Evolutionary conservation across 768 basidiomycete genomes (phyloP).

Genomic region (Naematelia aurantialba): DNA sequence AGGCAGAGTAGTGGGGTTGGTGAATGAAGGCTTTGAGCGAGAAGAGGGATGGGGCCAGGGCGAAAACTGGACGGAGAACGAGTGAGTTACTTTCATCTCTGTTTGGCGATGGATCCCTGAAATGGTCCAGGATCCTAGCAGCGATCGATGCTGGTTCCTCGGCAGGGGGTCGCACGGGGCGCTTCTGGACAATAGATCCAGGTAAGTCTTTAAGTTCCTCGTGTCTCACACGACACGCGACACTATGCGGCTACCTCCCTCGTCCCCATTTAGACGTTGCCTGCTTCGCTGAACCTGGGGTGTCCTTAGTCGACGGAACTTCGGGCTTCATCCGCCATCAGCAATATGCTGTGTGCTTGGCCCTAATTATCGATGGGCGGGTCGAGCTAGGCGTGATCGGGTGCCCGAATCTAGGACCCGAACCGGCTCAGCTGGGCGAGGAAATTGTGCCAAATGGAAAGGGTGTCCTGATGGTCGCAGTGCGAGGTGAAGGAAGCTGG

Average conservation of each 20-base stretch:
- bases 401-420: constrained; percentile 73
- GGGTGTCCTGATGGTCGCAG: constrained; percentile 81
- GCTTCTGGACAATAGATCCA: constrained; percentile 50
- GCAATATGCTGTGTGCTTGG: constrained; percentile 88
- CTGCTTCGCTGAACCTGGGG: background rate
- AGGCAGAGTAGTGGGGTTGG: constrained; percentile 70
- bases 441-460: constrained; percentile 51
- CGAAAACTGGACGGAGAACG: constrained; percentile 28
- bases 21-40: constrained; percentile 69
- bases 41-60: constrained; percentile 52
- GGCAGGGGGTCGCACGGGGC: constrained; percentile 64
- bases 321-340: constrained; percentile 88
- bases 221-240: background rate
- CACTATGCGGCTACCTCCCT: background rate
- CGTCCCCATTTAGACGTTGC: background rate
- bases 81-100: constrained; percentile 23
- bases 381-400: constrained; percentile 83
- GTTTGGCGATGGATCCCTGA: constrained; percentile 21
- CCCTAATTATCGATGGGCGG: constrained; percentile 71
- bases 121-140: constrained; percentile 69
- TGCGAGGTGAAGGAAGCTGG: constrained; percentile 69
- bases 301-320: constrained; percentile 81
- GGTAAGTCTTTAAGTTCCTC: constrained; percentile 7
- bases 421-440: constrained; percentile 60
- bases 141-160: constrained; percentile 75